phyloP scores from a whole-genome alignment of 73 alveolate genomes.

The Paramecium caudatum region DNA sequence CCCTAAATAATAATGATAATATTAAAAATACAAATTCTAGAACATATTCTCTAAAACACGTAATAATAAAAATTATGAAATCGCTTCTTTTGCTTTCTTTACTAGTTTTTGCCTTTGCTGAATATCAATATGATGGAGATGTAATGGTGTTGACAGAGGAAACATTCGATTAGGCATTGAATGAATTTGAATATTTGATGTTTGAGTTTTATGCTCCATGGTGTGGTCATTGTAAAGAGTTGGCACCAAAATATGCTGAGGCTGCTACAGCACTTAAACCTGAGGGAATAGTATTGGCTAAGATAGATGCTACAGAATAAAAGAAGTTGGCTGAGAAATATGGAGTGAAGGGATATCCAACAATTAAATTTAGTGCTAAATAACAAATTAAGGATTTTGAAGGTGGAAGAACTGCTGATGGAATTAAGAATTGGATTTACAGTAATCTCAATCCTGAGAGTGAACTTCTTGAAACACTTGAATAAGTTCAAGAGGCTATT shows the following conservation, averaged over 20 bases:
- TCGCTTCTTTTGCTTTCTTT: conserved; percentile 39
- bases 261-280: conserved; percentile 84
- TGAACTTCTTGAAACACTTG: conserved; percentile 65
- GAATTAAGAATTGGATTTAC: conserved; percentile 85
- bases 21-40: background rate
- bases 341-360: conserved; percentile 86
- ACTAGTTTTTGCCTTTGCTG: conserved; percentile 48
- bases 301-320: conserved; percentile 85
- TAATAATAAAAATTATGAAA: conserved; percentile 52
- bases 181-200: conserved; percentile 80
- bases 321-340: conserved; percentile 77
- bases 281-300: conserved; percentile 83
- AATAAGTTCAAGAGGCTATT: conserved; percentile 68
- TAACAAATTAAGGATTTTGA: conserved; percentile 78
- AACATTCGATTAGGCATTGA: conserved; percentile 81
- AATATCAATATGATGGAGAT: conserved; percentile 83
- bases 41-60: conserved; percentile 1
- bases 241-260: conserved; percentile 88
- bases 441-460: conserved; percentile 73
- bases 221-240: conserved; percentile 93
- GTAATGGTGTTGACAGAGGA: conserved; percentile 86
- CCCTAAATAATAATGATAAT: conserved; percentile 19
- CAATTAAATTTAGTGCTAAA: conserved; percentile 83
- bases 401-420: conserved; percentile 88
- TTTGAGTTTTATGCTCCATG: conserved; percentile 94